Percentiles rank a stretch among this genome's conserved stretches.
Evolutionary conservation across 2,329 filamentous ascomycete genomes (phyloP).

Genomic region (Chrysoporthe cubensis): DNA sequence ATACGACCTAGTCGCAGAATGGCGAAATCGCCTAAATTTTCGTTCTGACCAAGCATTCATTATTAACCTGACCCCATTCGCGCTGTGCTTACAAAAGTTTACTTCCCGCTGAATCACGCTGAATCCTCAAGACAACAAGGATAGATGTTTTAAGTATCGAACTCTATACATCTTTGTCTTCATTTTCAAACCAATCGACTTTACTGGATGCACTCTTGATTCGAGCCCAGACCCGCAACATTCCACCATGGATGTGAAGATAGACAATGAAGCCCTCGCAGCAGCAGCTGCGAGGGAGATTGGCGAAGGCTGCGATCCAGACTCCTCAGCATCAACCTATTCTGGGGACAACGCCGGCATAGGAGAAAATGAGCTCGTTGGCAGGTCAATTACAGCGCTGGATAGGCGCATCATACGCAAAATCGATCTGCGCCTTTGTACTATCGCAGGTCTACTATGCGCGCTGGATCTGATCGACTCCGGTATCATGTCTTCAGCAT

Average conservation of each 20-base stretch:
- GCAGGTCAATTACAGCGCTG: slow-evolving; percentile 31
- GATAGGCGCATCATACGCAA: slow-evolving; percentile 60
- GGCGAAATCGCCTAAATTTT: slow-evolving; percentile 7
- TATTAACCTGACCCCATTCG: neutral
- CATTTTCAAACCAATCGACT: neutral
- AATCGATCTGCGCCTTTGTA: slow-evolving; percentile 70
- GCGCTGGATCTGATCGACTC: slow-evolving; percentile 71
- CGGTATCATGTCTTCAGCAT: slow-evolving; percentile 70
- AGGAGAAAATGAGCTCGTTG: slow-evolving; percentile 27
- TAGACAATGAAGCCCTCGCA: neutral
- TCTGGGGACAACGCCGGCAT: neutral
- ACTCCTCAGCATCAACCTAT: neutral
- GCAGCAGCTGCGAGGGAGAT: neutral
- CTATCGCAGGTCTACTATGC: slow-evolving; percentile 72
- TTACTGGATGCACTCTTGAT: neutral
- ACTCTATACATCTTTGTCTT: neutral
- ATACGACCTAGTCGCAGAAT: neutral
- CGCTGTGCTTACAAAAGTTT: neutral
- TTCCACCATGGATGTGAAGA: slow-evolving; percentile 16
- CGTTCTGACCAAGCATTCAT: slow-evolving; percentile 9
- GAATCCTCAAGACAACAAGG: neutral
- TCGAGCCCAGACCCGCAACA: neutral
- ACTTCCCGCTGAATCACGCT: neutral
- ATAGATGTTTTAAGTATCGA: neutral
- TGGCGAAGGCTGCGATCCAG: neutral